Conservation (phyloP, 177 flowering plant species). For the Vitis hybrid region DNA sequence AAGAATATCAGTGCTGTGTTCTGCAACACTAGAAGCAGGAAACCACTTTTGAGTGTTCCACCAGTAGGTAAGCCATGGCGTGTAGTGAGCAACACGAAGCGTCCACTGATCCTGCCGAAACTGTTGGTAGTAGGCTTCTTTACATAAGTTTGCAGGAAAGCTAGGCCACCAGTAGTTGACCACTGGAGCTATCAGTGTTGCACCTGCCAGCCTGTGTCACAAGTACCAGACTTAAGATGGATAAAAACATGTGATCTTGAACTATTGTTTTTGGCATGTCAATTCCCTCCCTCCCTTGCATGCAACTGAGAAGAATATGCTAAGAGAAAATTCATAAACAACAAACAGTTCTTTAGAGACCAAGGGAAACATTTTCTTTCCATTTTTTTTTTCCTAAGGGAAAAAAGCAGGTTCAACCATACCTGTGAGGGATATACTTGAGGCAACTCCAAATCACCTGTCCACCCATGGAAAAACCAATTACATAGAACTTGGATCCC, state of each 20-base stretch:
- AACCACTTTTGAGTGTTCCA: slow-evolving; percentile 75
- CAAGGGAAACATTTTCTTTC: not conserved
- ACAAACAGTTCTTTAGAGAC: not conserved
- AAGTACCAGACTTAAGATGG: not conserved
- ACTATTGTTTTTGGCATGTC: too few relatives aligned
- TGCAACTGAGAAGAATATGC: not conserved
- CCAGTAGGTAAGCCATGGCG: slow-evolving; percentile 75
- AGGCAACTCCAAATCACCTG: slow-evolving; percentile 63
- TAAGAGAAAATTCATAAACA: not conserved
- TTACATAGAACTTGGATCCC: slow-evolving; percentile 56
- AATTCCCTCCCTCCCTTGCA: too few relatives aligned
- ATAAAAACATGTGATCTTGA: too few relatives aligned
- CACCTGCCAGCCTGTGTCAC: slow-evolving; percentile 62
- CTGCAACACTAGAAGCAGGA: slow-evolving; percentile 32
- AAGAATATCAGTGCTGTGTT: slow-evolving; percentile 24
- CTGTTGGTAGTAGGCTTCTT: slow-evolving; percentile 39
- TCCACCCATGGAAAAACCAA: slow-evolving; percentile 76
- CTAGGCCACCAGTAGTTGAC: slow-evolving; percentile 74
- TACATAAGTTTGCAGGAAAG: slow-evolving; percentile 53
- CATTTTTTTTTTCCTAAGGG: not conserved
- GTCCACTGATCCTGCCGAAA: slow-evolving; percentile 54
- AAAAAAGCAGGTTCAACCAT: slow-evolving; percentile 3
- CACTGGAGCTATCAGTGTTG: slow-evolving; percentile 55
- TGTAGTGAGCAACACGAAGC: slow-evolving; percentile 54
- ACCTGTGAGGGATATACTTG: slow-evolving; percentile 79